A percentile compares a stretch with the other conserved stretches of the same genome.
These are phyloP conservation scores for Patellaria atrata DNA, from an alignment of 495 filamentous ascomycete species.

Conservation along the genomic window DNA sequence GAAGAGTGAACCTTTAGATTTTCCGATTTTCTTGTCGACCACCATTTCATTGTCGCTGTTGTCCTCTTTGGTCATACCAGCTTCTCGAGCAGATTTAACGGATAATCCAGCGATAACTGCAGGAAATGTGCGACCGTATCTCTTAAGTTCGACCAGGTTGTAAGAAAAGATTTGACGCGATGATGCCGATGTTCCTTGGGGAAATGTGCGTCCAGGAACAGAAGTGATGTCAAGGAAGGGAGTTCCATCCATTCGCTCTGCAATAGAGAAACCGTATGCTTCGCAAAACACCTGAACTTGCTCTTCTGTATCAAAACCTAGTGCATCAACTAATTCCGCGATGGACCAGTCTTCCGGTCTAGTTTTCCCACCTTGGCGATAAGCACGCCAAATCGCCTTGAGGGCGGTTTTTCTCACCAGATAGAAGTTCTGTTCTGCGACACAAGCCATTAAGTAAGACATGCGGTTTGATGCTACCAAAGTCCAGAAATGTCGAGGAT, in stretches of 20 bases:
- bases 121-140: conserved; percentile 6
- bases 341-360: conserved; percentile 54
- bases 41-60: background rate
- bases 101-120: conserved; percentile 15
- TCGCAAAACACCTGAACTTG: conserved; percentile 57
- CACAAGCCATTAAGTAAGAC: conserved; percentile 85
- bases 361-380: conserved; percentile 36
- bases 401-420: conserved; percentile 63
- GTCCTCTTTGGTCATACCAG: conserved; percentile 5
- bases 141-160: conserved; percentile 13
- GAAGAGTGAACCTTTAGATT: conserved; percentile 10
- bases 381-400: conserved; percentile 48
- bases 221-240: conserved; percentile 24
- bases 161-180: conserved; percentile 7
- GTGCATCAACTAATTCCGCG: conserved; percentile 43
- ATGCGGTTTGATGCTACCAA: conserved; percentile 53
- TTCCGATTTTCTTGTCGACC: conserved; percentile 1
- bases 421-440: conserved; percentile 83
- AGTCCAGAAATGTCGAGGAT: conserved; percentile 58
- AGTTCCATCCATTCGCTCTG: conserved; percentile 24
- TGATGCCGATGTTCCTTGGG: too few species aligned
- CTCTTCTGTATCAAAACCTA: conserved; percentile 60
- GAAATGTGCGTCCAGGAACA: conserved; percentile 5
- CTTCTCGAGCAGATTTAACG: conserved; percentile 7
- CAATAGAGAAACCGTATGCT: conserved; percentile 50